Evolutionary conservation across 805 yeast genomes (phyloP), one percentile per base, ranked within the genome.

Genomic region (Wickerhamomyces ciferrii): DNA sequence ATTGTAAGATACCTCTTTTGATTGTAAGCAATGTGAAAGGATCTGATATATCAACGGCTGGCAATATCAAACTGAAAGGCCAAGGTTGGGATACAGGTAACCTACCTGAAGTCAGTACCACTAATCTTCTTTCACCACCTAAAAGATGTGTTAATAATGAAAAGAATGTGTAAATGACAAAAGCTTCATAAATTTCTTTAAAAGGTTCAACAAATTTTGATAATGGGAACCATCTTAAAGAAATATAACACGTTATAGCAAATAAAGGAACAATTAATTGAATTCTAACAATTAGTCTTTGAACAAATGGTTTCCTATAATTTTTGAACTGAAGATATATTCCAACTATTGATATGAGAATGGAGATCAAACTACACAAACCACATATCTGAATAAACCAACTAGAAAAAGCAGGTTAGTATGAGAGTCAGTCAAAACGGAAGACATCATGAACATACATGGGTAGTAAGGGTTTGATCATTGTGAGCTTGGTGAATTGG

Each of bases 161-260:
- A 69, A 87, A 92, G 62, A 94, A 94, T 2, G 97, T 89, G 65
- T 94, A 94, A 31, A 94, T 87, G 31, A 91, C 97, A 66, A 94
- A 88, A 0, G 98, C 97, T 65, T 94, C 99, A 65, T 94, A 94
- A 1, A 92, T 79, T 61, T 94, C 99, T 40, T 94, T 72, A 0
- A 87, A 56, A 0, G 96, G 96, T 54, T 86, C 94, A 3, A 89
- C 54, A 47, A 71, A 70, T 46, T 63, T 67, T 42, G 73, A 79
- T 27, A 69, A 50, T 5, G 54, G 53, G n/a, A 71, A 79, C 62
- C 71, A 67, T 17, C 70, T 67, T 19, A 83, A 71, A 54, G 81
- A 74, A 3, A 76, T 54, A 57, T 78, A 85, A 59, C 96, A 85
- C 11, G 89, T 74, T 0, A 83, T 50, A 5, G 95, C 83, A 66